Base-by-base conservation (phyloP, 352 stramenopile genomes). In the Pelagophyceae sp. region DNA sequence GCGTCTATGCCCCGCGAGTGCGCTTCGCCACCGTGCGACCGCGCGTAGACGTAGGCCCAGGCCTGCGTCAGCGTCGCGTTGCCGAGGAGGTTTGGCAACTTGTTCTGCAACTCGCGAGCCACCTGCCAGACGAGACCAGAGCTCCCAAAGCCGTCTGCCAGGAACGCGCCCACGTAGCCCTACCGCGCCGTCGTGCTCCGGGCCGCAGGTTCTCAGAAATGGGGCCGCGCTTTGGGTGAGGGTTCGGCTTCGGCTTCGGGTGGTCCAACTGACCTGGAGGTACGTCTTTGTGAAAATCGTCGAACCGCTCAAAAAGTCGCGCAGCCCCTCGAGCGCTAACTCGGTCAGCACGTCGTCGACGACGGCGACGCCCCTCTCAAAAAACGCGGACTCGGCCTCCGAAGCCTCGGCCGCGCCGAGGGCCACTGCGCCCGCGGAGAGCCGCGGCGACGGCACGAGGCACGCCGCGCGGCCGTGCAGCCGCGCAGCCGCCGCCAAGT, bases 31-130 rank as follows among this genome's bases (percentile, higher is more conserved):
- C 31, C 15, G 58, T 67, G 15, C 11, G 15, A 11, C 29, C 67
- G 33, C 23, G 67, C 17, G 37, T 74, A 74, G 67, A 58, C 67
- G 37, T 74, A 74, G 67, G 67, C 67, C 67, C 67, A 74, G 67
- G 67, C 67, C 67, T 74, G 67, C 11, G 20, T 6, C 33, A 74
- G 67, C 37, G 5, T 2, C 33, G 67, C 38, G 67, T 58, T 37
- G 35, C 35, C 33, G 35, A 74, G 67, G 15, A 74, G 23, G 35
- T 11, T n/a, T n/a, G n/a, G n/a, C n/a, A n/a, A n/a, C n/a, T n/a
- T n/a, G n/a, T n/a, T n/a, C n/a, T n/a, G 45, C 45, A 54, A 54
- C 45, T 54, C 45, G 11, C 45, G 45, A 54, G 45, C 45, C 11
- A 11, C 11, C 67, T 74, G 67, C 31, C 35, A 31, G 2, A 74